A percentile compares a stretch with the other conserved stretches of the same genome.
These are phyloP conservation scores for Leccinum subrobustum DNA, from an alignment of 1,284 basidiomycete species.

Conservation along the genomic window DNA sequence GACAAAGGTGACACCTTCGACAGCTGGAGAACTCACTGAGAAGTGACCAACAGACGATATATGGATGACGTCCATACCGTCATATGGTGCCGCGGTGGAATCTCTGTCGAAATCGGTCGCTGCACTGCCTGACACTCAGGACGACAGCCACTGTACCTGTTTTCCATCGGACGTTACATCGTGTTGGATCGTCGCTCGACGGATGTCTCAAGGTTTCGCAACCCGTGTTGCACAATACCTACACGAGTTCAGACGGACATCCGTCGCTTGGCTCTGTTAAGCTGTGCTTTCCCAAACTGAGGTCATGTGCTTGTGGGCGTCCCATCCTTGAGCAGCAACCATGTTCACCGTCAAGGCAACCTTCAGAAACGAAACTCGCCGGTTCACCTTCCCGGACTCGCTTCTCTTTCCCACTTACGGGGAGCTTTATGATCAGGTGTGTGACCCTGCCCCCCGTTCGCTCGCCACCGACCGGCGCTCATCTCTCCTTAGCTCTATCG, in stretches of 20 bases:
- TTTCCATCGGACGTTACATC: not conserved
- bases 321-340: constrained; percentile 27
- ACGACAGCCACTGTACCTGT: not conserved
- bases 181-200: not conserved
- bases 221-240: not conserved
- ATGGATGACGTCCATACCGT: not conserved
- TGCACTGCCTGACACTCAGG: not conserved
- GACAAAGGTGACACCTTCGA: not conserved
- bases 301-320: no score
- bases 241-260: not conserved
- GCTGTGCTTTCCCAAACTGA: no score
- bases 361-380: constrained; percentile 50
- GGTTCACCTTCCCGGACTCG: constrained; percentile 41
- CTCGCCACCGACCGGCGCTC: constrained; percentile 16
- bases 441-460: constrained; percentile 9
- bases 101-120: not conserved
- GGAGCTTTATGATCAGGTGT: constrained; percentile 45
- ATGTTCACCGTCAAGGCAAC: constrained; percentile 60
- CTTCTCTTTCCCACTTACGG: constrained; percentile 43
- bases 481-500: constrained; percentile 53
- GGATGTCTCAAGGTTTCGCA: not conserved
- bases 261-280: no score
- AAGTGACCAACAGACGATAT: not conserved
- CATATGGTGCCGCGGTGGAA: not conserved
- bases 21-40: not conserved